phyloP scores from a whole-genome alignment of 768 basidiomycete genomes.

The Pisolithus orientalis region DNA sequence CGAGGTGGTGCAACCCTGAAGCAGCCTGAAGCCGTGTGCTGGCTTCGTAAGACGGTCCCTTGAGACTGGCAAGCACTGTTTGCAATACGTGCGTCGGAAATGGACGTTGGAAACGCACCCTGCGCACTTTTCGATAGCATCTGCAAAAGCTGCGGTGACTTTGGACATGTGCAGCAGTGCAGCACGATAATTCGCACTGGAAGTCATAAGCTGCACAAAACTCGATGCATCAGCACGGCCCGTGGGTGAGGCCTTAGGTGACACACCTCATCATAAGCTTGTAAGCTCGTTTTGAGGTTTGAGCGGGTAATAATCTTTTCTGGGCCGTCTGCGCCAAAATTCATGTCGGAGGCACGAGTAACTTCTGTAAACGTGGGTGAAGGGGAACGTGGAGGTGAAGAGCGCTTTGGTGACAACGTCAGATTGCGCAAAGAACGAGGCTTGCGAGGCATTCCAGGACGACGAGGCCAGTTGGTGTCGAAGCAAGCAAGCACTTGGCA shows the following conservation, averaged over 20 bases:
- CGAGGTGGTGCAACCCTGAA: conserved; percentile 84
- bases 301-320: conserved; percentile 77
- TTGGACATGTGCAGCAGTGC: conserved; percentile 78
- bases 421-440: conserved; percentile 54
- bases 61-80: conserved; percentile 43
- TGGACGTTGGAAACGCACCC: conserved; percentile 42
- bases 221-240: conserved; percentile 15
- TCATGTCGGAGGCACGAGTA: conserved; percentile 72
- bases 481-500: conserved; percentile 3
- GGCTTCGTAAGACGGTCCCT: conserved; percentile 74
- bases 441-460: conserved; percentile 38
- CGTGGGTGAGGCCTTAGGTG: neutral
- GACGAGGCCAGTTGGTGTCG: conserved; percentile 8
- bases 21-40: conserved; percentile 81
- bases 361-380: conserved; percentile 82
- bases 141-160: conserved; percentile 79
- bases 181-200: conserved; percentile 73
- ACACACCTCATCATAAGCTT: conserved; percentile 77
- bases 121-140: conserved; percentile 79
- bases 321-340: conserved; percentile 69
- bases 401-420: conserved; percentile 40
- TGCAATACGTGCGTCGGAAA: neutral
- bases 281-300: conserved; percentile 70
- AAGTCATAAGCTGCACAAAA: conserved; percentile 56
- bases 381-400: conserved; percentile 53